Conservation (phyloP, 345 rosid genomes). For the Arabidopsis suecica region DNA sequence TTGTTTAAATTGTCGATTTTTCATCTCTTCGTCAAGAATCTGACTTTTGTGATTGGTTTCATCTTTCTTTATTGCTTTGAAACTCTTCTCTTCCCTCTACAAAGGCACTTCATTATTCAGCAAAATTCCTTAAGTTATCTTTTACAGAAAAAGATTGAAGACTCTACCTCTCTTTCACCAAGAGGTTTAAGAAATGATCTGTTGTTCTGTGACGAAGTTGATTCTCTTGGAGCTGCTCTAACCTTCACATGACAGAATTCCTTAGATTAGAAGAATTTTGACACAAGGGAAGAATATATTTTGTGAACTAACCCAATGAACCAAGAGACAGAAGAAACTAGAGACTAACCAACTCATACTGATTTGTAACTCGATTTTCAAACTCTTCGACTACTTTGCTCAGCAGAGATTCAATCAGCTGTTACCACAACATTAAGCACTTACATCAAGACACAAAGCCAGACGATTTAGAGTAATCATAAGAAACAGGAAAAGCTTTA, state of each 20-base stretch:
- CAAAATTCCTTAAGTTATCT: not conserved
- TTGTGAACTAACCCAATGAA: conserved; percentile 21
- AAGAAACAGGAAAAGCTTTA: conserved; percentile 23
- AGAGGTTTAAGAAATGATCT: conserved; percentile 53
- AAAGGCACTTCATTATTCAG: conserved; percentile 31
- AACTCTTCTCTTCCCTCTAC: conserved; percentile 66
- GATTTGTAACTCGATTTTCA: conserved; percentile 79
- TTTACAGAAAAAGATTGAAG: conserved; percentile 18
- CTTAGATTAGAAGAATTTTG: conserved; percentile 21
- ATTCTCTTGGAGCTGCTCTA: conserved; percentile 54
- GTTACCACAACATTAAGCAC: conserved; percentile 40
- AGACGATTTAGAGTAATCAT: conserved; percentile 4
- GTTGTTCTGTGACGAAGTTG: conserved; percentile 52
- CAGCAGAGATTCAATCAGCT: conserved; percentile 94
- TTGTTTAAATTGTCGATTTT: conserved; percentile 55
- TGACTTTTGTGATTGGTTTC: conserved; percentile 49
- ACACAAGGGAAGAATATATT: conserved; percentile 14
- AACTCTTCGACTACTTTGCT: conserved; percentile 86
- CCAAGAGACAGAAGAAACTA: conserved; percentile 20
- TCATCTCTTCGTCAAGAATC: conserved; percentile 56
- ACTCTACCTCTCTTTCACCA: conserved; percentile 62
- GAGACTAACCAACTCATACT: conserved; percentile 62
- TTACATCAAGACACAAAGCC: conserved; percentile 30
- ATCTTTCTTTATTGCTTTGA: conserved; percentile 56
- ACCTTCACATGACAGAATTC: conserved; percentile 50